Percentiles rank a stretch among this genome's conserved stretches.
Evolutionary conservation across 2,329 filamentous ascomycete genomes (phyloP).

Genomic region (Grosmannia clavigera): DNA sequence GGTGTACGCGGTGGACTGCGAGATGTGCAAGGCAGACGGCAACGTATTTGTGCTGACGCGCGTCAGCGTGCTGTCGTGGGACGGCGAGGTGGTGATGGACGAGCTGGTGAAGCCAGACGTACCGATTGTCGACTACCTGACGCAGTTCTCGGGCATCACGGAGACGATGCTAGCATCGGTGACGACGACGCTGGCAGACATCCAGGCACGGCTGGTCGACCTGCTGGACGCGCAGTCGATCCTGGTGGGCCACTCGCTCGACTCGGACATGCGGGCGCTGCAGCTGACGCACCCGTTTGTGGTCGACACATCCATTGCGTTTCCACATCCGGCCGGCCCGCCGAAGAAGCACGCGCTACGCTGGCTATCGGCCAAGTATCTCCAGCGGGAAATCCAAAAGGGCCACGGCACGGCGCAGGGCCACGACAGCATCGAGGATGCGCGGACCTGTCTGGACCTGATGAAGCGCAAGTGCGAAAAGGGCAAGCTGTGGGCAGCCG

Average conservation of each 20-base stretch:
- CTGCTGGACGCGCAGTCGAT: slow-evolving; percentile 63
- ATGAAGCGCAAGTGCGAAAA: slow-evolving; percentile 94
- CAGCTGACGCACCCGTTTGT: slow-evolving; percentile 85
- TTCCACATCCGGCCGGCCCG: slow-evolving; percentile 78
- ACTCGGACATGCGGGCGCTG: slow-evolving; percentile 73
- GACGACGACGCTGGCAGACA: slow-evolving; percentile 71
- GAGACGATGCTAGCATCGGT: slow-evolving; percentile 69
- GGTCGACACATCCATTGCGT: slow-evolving; percentile 82
- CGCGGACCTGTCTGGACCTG: slow-evolving; percentile 79
- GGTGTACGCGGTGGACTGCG: slow-evolving; percentile 78
- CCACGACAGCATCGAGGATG: slow-evolving; percentile 89
- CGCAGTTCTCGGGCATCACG: slow-evolving; percentile 85
- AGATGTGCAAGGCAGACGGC: slow-evolving; percentile 87
- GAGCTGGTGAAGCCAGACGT: slow-evolving; percentile 83
- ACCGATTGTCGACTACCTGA: slow-evolving; percentile 88
- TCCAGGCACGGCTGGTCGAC: slow-evolving; percentile 63
- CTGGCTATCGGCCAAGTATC: slow-evolving; percentile 76
- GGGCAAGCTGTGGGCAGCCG: slow-evolving; percentile 70
- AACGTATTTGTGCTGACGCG: slow-evolving; percentile 74
- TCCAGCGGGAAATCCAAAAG: slow-evolving; percentile 79
- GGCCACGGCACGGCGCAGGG: slow-evolving; percentile 52
- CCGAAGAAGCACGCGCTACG: slow-evolving; percentile 86
- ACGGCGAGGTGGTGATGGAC: slow-evolving; percentile 70
- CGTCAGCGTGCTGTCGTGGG: slow-evolving; percentile 78
- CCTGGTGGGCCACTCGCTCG: slow-evolving; percentile 68